Evolutionary conservation across 1,284 basidiomycete species (phyloP).

Genomic region (Puccinia horiana): DNA sequence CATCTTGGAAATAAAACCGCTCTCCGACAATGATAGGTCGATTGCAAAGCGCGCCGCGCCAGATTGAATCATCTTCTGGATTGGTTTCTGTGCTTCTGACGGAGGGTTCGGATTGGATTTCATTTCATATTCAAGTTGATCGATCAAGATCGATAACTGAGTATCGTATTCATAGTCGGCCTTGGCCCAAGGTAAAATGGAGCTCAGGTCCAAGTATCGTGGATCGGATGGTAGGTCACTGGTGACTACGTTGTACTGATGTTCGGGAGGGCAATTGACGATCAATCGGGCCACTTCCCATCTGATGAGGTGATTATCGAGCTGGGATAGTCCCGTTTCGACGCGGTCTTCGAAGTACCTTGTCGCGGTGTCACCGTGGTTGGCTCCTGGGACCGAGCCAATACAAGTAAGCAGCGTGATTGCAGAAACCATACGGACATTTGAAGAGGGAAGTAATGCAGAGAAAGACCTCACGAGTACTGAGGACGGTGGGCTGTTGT

Average conservation of each 20-base stretch:
- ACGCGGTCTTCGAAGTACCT: slow-evolving; percentile 7
- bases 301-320: slow-evolving; percentile 23
- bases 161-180: slow-evolving; percentile 2
- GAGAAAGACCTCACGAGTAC: neutral
- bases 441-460: neutral
- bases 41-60: slow-evolving; percentile 33
- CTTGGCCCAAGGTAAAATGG: neutral
- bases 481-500: neutral
- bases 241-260: slow-evolving; percentile 9
- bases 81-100: neutral
- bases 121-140: slow-evolving; percentile 6
- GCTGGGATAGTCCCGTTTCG: slow-evolving; percentile 9
- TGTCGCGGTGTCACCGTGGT: neutral
- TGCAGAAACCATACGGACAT: neutral
- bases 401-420: neutral
- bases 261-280: neutral
- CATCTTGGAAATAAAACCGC: neutral
- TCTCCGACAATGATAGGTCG: neutral
- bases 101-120: neutral
- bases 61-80: neutral
- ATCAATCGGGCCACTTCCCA: slow-evolving; percentile 36
- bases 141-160: neutral
- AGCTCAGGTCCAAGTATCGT: slow-evolving; percentile 11
- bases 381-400: neutral
- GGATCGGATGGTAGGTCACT: slow-evolving; percentile 22